Percentiles rank a stretch among this genome's conserved stretches.
Evolutionary conservation across 2,329 filamentous ascomycete species (phyloP).

Genomic region (Pezicula rhizophila): DNA sequence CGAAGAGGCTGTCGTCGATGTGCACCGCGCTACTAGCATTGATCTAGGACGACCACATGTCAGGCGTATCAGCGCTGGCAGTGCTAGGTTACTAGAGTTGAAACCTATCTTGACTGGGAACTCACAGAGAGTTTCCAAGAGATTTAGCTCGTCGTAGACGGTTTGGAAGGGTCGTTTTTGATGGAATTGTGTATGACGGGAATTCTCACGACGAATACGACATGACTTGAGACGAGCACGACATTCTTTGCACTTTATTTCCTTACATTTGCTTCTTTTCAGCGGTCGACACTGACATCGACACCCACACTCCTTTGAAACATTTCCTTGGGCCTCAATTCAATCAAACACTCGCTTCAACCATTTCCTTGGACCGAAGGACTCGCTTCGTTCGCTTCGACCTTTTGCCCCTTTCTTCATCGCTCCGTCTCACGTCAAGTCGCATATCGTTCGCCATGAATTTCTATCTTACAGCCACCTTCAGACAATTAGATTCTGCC

Average conservation of each 20-base stretch:
- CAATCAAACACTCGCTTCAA: slow-evolving; percentile 1
- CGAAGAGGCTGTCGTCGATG: slow-evolving; percentile 12
- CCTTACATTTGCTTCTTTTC: slow-evolving; percentile 11
- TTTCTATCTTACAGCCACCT: not conserved
- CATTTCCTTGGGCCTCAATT: slow-evolving; percentile 20
- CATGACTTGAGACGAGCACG: slow-evolving; percentile 22
- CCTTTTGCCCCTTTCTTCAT: slow-evolving; percentile 11
- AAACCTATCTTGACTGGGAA: slow-evolving; percentile 35
- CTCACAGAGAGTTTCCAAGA: slow-evolving; percentile 44
- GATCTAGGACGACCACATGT: slow-evolving; percentile 56
- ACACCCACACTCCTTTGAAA: slow-evolving; percentile 11
- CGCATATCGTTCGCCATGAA: slow-evolving; percentile 1
- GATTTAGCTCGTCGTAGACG: slow-evolving; percentile 23
- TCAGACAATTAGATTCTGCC: not conserved
- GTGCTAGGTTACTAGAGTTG: slow-evolving; percentile 67
- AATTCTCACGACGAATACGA: slow-evolving; percentile 11
- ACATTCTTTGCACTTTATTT: slow-evolving; percentile 26
- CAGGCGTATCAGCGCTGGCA: slow-evolving; percentile 71
- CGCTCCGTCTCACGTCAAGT: slow-evolving; percentile 15
- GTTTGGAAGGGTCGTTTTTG: slow-evolving; percentile 1
- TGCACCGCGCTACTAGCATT: slow-evolving; percentile 66
- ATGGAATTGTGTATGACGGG: slow-evolving; percentile 1
- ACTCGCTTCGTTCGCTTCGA: slow-evolving; percentile 10
- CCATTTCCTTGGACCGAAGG: slow-evolving; percentile 7
- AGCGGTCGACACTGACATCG: slow-evolving; percentile 16